Base-by-base conservation (phyloP, 805 yeast species). In the Priceomyces castillae region DNA sequence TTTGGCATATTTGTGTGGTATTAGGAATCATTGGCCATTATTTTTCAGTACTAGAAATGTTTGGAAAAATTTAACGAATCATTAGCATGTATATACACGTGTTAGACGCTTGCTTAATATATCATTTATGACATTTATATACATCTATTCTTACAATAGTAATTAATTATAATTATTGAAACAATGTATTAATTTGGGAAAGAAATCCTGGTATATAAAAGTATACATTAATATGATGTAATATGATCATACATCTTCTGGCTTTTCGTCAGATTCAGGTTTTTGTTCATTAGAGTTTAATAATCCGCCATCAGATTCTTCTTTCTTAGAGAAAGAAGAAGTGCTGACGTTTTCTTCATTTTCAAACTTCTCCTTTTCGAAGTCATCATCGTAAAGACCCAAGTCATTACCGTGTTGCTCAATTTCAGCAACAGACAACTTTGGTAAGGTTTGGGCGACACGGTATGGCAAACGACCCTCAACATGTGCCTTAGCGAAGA, bases 1-100 rank as follows among this genome's bases (percentile, higher is more conserved):
- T 92, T 23, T 92, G 99, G 99, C 99, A 92, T 65, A 61, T 89
- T 10, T 88, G 86, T 58, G 99, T 94, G 23, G 77, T 94, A 14
- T 73, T 86, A 19, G 99, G 99, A 2, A 81, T 89, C n/a, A 63
- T 86, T 34, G 95, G 95, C 25, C 98, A 92, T 63, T 94, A 90
- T 64, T 71, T 73, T 43, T 92, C 95, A 11, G 70, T 89, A 30
- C 68, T 88, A 48, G 82, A 79, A 44, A 83, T 90, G 86, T 82
- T 82, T 50, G 71, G 70, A 39, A 70, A 68, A 23, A 51, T 62
- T n/a, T 30, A 42, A 33, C 39, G 25, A 9, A 22, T 7, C 25
- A 6, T 22, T 9, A 9, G 25, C n/a, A n/a, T n/a, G n/a, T n/a
- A n/a, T n/a, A n/a, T n/a, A n/a, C n/a, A n/a, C n/a, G n/a, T n/a